Conservation (phyloP, 345 rosid genomes). For the Hypericum perforatum region DNA sequence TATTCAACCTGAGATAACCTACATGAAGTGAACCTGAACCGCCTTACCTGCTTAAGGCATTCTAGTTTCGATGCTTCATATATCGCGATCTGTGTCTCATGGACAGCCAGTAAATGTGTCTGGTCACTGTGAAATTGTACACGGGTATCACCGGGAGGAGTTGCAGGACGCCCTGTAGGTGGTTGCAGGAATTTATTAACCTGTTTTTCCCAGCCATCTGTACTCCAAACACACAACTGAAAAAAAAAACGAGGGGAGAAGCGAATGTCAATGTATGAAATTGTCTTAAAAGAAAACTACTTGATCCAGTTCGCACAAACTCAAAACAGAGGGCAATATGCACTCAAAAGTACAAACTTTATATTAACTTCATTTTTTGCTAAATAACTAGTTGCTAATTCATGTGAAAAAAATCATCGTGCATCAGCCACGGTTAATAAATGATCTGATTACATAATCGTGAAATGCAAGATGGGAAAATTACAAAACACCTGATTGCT, state of each 20-base stretch:
- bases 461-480: too few species aligned
- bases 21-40: not conserved
- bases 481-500: too few species aligned
- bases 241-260: not conserved
- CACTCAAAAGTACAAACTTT: too few species aligned
- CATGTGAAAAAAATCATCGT: too few species aligned
- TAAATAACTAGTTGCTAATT: too few species aligned
- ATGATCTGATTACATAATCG: too few species aligned
- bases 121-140: slow-evolving; percentile 72
- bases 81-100: slow-evolving; percentile 70
- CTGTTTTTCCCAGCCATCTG: slow-evolving; percentile 70
- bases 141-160: slow-evolving; percentile 61
- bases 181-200: slow-evolving; percentile 40
- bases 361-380: too few species aligned
- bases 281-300: too few species aligned
- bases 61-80: slow-evolving; percentile 65
- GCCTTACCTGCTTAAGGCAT: slow-evolving; percentile 50
- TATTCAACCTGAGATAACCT: too few species aligned
- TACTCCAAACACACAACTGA: slow-evolving; percentile 80
- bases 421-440: too few species aligned
- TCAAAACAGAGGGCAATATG: too few species aligned
- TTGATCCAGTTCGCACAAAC: too few species aligned
- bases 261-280: not conserved
- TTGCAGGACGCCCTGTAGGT: slow-evolving; percentile 34
- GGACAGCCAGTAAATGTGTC: slow-evolving; percentile 56